These are phyloP conservation scores for Didymosphaeria variabile DNA, from an alignment of 2,329 filamentous ascomycete genomes.

Conservation along the genomic window DNA sequence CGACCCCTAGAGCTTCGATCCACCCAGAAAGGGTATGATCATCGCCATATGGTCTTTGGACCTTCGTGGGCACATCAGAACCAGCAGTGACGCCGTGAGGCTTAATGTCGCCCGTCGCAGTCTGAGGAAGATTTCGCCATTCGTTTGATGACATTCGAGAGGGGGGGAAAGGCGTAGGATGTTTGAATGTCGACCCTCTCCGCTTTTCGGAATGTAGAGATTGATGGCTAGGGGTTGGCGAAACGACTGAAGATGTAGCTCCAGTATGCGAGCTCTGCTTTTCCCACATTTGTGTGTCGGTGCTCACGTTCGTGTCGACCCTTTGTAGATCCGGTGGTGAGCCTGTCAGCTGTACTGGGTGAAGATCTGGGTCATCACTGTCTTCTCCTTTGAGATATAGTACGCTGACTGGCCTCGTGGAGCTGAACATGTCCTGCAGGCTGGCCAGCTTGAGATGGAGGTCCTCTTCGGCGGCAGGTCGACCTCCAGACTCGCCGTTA, in stretches of 20 bases:
- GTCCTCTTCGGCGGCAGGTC: slow-evolving; percentile 69
- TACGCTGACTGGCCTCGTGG: slow-evolving; percentile 79
- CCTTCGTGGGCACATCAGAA: slow-evolving; percentile 63
- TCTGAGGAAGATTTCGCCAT: slow-evolving; percentile 68
- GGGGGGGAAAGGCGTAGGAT: slow-evolving; percentile 54
- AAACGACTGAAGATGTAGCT: slow-evolving; percentile 65
- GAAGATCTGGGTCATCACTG: slow-evolving; percentile 79
- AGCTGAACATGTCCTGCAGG: slow-evolving; percentile 88
- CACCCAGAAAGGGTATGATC: slow-evolving; percentile 76
- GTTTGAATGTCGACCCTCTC: slow-evolving; percentile 55
- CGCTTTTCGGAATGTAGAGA: slow-evolving; percentile 54
- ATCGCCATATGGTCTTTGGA: slow-evolving; percentile 66
- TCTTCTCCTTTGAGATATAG: slow-evolving; percentile 81
- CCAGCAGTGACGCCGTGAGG: slow-evolving; percentile 54
- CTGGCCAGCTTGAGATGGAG: slow-evolving; percentile 79
- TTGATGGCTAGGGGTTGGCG: slow-evolving; percentile 59
- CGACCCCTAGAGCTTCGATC: slow-evolving; percentile 93
- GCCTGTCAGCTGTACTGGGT: slow-evolving; percentile 77
- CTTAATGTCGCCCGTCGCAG: slow-evolving; percentile 61
- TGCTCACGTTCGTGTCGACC: slow-evolving; percentile 51
- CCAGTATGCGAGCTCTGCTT: slow-evolving; percentile 62
- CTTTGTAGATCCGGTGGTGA: slow-evolving; percentile 70
- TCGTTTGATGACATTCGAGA: slow-evolving; percentile 58
- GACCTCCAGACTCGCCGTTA: slow-evolving; percentile 51
- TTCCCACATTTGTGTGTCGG: slow-evolving; percentile 58